phyloP scores from a whole-genome alignment of 768 basidiomycete species.

The Phylloporus sp. region DNA sequence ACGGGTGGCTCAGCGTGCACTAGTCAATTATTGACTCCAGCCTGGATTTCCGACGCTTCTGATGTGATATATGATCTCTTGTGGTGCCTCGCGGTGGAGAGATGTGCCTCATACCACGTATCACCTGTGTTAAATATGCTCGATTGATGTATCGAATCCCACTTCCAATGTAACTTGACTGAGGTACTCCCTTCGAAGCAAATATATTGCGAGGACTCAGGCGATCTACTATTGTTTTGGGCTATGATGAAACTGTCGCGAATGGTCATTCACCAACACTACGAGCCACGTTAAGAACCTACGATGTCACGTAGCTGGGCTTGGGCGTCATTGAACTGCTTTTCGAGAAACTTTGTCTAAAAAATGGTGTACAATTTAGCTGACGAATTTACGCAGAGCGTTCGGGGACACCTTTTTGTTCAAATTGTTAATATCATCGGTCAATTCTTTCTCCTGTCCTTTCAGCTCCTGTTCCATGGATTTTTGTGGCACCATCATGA shows the following conservation, averaged over 20 bases:
- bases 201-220: slow-evolving; percentile 8
- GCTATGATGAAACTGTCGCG: slow-evolving; percentile 28
- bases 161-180: not conserved
- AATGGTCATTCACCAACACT: slow-evolving; percentile 4
- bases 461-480: slow-evolving; percentile 76
- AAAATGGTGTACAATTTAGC: not conserved
- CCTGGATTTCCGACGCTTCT: not conserved
- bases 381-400: not conserved
- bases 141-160: not conserved
- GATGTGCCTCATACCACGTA: slow-evolving; percentile 1
- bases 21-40: slow-evolving; percentile 6
- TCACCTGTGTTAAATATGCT: not conserved
- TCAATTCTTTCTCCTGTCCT: slow-evolving; percentile 71
- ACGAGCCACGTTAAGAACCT: slow-evolving; percentile 21
- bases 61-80: not conserved
- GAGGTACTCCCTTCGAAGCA: not conserved
- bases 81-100: not conserved
- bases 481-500: slow-evolving; percentile 78
- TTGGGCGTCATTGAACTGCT: slow-evolving; percentile 89
- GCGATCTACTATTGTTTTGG: slow-evolving; percentile 20
- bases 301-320: slow-evolving; percentile 82
- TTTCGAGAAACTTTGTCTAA: slow-evolving; percentile 87
- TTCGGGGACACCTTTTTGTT: slow-evolving; percentile 70
- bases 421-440: slow-evolving; percentile 76
- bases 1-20: slow-evolving; percentile 12